Conservation (phyloP, 2,329 filamentous ascomycete species). For the Neonectria sp. region DNA sequence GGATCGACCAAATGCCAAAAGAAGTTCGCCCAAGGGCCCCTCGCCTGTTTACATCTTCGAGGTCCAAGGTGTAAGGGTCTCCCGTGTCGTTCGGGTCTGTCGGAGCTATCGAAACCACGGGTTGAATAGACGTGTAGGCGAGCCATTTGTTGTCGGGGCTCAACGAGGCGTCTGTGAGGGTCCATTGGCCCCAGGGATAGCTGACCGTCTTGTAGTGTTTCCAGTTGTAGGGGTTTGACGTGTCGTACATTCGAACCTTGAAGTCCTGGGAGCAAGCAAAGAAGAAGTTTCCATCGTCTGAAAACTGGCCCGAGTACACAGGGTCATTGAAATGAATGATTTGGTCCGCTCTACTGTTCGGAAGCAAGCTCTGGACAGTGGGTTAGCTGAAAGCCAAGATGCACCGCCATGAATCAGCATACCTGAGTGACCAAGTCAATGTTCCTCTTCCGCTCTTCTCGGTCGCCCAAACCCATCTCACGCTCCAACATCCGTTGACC, state of each 20-base stretch:
- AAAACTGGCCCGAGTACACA: slow-evolving; percentile 97
- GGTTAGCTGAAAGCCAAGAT: slow-evolving; percentile 26
- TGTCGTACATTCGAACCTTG: slow-evolving; percentile 97
- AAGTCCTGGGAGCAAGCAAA: slow-evolving; percentile 94
- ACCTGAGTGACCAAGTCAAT: slow-evolving; percentile 78
- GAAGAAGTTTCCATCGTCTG: slow-evolving; percentile 97
- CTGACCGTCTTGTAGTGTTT: slow-evolving; percentile 92
- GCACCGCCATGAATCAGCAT: slow-evolving; percentile 34
- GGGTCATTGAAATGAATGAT: slow-evolving; percentile 89
- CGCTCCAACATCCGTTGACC: slow-evolving; percentile 82
- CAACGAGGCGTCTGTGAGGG: slow-evolving; percentile 92
- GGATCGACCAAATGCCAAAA: slow-evolving; percentile 87
- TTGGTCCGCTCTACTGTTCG: slow-evolving; percentile 83
- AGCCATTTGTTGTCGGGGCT: slow-evolving; percentile 94
- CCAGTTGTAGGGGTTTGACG: slow-evolving; percentile 95
- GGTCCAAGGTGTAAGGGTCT: slow-evolving; percentile 85
- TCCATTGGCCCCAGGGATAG: slow-evolving; percentile 94
- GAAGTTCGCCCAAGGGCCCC: slow-evolving; percentile 49
- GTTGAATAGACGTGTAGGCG: slow-evolving; percentile 91
- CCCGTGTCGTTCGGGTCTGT: slow-evolving; percentile 88
- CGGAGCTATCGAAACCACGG: slow-evolving; percentile 85
- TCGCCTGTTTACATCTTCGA: slow-evolving; percentile 58
- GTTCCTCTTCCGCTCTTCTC: slow-evolving; percentile 72
- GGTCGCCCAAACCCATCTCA: slow-evolving; percentile 81
- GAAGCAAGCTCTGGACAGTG: slow-evolving; percentile 76